These are phyloP conservation scores for Citrus unshiu DNA, from an alignment of 345 rosid genomes.

Conservation along the genomic window DNA sequence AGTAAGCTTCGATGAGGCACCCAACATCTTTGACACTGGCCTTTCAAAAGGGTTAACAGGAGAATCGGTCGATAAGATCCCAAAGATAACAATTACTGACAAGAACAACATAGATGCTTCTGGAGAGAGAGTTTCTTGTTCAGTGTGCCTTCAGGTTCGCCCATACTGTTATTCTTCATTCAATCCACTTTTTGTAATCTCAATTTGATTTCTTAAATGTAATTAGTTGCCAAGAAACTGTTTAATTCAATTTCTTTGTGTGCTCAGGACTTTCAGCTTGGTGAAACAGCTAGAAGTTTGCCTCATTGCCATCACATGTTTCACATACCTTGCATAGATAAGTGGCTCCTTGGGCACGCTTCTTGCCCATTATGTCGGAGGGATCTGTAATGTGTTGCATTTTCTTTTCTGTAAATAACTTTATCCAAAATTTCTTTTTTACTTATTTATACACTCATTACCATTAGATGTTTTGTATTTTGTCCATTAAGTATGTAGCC, in stretches of 20 bases:
- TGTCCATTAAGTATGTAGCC: conserved; percentile 12
- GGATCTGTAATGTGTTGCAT: conserved; percentile 47
- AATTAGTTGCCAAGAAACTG: background rate
- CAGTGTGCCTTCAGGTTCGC: conserved; percentile 96
- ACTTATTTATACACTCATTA: conserved; percentile 10
- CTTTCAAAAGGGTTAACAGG: conserved; percentile 72
- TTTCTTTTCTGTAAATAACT: conserved; percentile 18
- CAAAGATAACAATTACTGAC: conserved; percentile 67
- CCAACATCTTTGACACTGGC: conserved; percentile 86
- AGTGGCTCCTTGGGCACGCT: conserved; percentile 86
- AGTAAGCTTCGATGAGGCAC: conserved; percentile 64
- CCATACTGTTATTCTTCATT: background rate
- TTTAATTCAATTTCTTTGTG: conserved; percentile 1
- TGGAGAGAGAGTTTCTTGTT: conserved; percentile 77
- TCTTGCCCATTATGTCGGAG: conserved; percentile 97
- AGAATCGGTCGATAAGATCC: conserved; percentile 78
- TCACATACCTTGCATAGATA: conserved; percentile 95
- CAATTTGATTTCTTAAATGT: background rate
- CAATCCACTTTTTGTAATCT: background rate
- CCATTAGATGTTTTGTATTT: conserved; percentile 12
- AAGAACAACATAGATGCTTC: conserved; percentile 62
- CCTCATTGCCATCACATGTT: conserved; percentile 98
- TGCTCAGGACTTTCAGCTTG: conserved; percentile 86
- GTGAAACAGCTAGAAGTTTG: conserved; percentile 87
- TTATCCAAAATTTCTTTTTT: conserved; percentile 12